Evolutionary conservation across 2,329 filamentous ascomycete species (phyloP), one percentile per base, ranked within the genome.

Genomic region (Balansia obtecta): DNA sequence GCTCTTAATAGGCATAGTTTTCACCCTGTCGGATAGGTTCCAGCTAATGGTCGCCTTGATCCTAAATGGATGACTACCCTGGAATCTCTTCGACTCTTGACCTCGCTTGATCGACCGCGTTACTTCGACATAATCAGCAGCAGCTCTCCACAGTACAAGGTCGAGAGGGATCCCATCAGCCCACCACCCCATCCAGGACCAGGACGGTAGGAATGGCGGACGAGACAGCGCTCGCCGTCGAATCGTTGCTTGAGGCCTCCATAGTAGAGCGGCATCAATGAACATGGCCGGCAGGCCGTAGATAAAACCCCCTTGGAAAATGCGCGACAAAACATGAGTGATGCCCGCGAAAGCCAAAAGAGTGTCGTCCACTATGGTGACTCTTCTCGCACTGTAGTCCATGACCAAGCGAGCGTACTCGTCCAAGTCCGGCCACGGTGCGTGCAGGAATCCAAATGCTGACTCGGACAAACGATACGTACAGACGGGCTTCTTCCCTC

Each of bases 131-230:
- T 71, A 72, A 55, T 72, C 70, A 9, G 67, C 67, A 1, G 68
- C 66, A 1, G 69, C 68, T 45, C 64, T 64, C 70, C 70, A 72
- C 11, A 72, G 58, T 6, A 59, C 61, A 50, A 72, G 54, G 49
- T 72, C 70, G 13, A 68, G 66, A 6, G 69, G 63, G 13, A 71
- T 61, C 30, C 65, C 68, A 50, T 72, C 70, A 50, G 69, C 71
- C 65, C 68, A 71, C 70, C 70, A 73, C 20, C 70, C 70, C 65
- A 73, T 68, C 70, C 70, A 73, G 32, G 69, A 70, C 70, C 70
- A 73, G 4, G 68, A 70, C 0, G 70, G 70, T 6, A 72, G 59
- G 48, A 68, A 69, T 2, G 68, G 63, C 11, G 66, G 61, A 0
- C 63, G 61, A 3, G 65, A 58, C 7, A 68, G 56, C 7, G 65